Evolutionary conservation across 352 stramenopile genomes (phyloP).

Genomic region (Peronosclerospora sorghi): DNA sequence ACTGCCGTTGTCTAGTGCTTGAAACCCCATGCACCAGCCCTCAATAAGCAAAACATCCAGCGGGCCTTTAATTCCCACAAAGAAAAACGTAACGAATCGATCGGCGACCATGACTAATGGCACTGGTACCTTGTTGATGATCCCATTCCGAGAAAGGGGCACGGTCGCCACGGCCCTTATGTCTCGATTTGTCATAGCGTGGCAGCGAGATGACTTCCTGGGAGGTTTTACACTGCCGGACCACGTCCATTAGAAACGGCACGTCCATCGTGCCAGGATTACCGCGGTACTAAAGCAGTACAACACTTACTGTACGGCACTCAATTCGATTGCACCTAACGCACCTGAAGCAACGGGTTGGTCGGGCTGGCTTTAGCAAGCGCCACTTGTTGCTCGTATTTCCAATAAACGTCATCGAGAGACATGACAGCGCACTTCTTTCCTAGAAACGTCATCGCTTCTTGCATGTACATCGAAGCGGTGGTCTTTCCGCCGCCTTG

Average conservation of each 20-base stretch:
- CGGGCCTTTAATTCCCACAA: conserved; percentile 25
- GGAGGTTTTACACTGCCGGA: conserved; percentile 44
- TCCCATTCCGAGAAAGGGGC: conserved; percentile 44
- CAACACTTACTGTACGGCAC: neutral
- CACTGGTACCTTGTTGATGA: conserved; percentile 31
- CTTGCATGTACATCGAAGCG: conserved; percentile 52
- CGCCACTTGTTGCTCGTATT: conserved; percentile 44
- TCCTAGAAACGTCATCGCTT: conserved; percentile 38
- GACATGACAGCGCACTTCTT: conserved; percentile 67
- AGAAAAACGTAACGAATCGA: conserved; percentile 1
- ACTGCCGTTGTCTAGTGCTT: conserved; percentile 29
- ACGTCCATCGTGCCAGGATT: conserved; percentile 79
- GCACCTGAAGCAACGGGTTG: conserved; percentile 74
- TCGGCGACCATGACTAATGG: neutral
- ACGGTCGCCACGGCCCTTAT: conserved; percentile 64
- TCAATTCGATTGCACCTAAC: neutral
- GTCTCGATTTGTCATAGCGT: conserved; percentile 72
- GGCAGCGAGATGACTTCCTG: conserved; percentile 38
- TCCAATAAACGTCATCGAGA: conserved; percentile 78
- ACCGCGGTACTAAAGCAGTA: conserved; percentile 54
- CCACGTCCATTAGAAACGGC: conserved; percentile 43
- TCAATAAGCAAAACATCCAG: conserved; percentile 78
- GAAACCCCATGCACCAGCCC: conserved; percentile 80
- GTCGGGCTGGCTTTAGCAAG: conserved; percentile 42
- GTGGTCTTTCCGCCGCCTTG: conserved; percentile 83